Percentiles rank a stretch among this genome's conserved stretches.
Evolutionary conservation across 2,329 filamentous ascomycete species (phyloP).

Genomic region (Sporothrix humicola): DNA sequence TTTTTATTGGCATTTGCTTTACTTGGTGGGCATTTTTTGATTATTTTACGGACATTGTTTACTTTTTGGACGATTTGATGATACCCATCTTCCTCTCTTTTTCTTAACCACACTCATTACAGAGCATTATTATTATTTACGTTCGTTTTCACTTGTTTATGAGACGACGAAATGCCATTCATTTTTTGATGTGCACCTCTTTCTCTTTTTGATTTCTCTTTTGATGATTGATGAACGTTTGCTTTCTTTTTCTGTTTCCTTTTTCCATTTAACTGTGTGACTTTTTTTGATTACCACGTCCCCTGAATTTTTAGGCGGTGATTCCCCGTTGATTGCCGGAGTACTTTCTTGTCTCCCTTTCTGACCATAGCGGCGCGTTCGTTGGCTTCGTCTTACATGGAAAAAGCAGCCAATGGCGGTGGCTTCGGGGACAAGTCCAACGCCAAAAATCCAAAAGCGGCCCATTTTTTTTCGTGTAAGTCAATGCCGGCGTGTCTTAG

Average conservation of each 20-base stretch:
- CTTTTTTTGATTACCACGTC: constrained; percentile 2
- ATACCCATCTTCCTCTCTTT: constrained; percentile 30
- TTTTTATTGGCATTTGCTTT: background rate
- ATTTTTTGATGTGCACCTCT: background rate
- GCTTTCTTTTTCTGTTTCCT: background rate
- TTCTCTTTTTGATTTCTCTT: background rate
- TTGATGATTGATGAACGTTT: background rate
- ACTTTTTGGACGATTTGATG: constrained; percentile 31
- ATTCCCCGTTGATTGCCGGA: too few species aligned
- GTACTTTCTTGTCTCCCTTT: background rate
- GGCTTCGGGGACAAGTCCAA: background rate
- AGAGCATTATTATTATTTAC: constrained; percentile 2
- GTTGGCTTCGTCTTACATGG: background rate
- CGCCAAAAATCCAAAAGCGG: constrained; percentile 9
- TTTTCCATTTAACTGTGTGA: background rate
- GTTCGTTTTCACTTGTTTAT: background rate
- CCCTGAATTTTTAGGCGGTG: background rate
- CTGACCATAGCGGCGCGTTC: background rate
- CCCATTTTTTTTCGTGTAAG: constrained; percentile 17
- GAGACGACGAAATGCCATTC: constrained; percentile 6
- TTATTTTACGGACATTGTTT: constrained; percentile 7
- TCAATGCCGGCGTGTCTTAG: background rate
- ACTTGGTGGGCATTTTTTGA: constrained; percentile 3
- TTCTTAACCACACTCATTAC: background rate
- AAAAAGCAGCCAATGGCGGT: background rate